Percentiles rank a stretch among this genome's conserved stretches.
These are phyloP conservation scores for Tolypocladium album DNA, from an alignment of 2,329 filamentous ascomycete genomes.

Conservation along the genomic window DNA sequence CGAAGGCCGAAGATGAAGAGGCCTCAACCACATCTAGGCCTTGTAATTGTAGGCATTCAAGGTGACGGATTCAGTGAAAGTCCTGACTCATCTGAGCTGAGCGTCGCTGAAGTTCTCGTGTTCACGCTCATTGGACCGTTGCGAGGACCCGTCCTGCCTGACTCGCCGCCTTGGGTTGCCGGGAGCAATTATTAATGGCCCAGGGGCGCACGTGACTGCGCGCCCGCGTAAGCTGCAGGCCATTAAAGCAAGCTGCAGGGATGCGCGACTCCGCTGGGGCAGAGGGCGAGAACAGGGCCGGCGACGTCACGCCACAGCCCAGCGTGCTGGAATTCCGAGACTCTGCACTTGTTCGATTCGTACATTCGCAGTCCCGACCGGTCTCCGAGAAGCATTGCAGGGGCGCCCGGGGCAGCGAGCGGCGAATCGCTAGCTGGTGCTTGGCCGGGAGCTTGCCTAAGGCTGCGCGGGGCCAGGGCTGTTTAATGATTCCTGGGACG, in stretches of 20 bases:
- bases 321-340: neutral
- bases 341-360: neutral
- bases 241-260: conserved; percentile 1
- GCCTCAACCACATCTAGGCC: neutral
- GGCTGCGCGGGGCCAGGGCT: conserved; percentile 8
- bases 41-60: neutral
- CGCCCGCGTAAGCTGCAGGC: conserved; percentile 3
- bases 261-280: neutral
- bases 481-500: conserved; percentile 15
- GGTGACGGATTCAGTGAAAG: neutral
- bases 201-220: conserved; percentile 11
- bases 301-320: neutral
- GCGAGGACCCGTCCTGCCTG: neutral
- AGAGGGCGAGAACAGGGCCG: neutral
- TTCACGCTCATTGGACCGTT: neutral
- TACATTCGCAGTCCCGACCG: neutral
- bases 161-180: neutral
- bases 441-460: neutral
- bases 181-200: conserved; percentile 4
- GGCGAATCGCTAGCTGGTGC: neutral
- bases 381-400: neutral
- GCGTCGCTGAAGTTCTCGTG: neutral
- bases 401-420: neutral
- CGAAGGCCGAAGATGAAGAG: neutral
- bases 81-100: neutral